phyloP scores from a whole-genome alignment of 768 basidiomycete species.

The Amanita inopinata region DNA sequence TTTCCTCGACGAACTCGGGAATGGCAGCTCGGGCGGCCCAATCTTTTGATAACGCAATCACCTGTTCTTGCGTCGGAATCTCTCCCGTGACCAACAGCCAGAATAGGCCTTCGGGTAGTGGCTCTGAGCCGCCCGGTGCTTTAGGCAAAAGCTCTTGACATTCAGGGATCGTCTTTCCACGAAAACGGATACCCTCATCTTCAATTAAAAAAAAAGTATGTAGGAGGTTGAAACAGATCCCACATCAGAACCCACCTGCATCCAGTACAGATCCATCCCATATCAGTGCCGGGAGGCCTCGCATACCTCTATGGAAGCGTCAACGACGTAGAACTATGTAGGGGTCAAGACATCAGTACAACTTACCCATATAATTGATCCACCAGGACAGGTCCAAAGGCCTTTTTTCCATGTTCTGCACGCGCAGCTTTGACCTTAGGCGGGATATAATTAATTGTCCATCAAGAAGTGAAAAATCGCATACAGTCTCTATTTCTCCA shows the following conservation, averaged over 20 bases:
- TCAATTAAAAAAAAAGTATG: conserved; percentile 10
- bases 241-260: conserved; percentile 43
- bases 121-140: conserved; percentile 80
- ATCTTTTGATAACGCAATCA: conserved; percentile 76
- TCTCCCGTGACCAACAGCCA: conserved; percentile 95
- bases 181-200: conserved; percentile 98
- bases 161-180: conserved; percentile 91
- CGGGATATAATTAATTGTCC: conserved; percentile 5
- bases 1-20: conserved; percentile 93
- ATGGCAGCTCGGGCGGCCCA: conserved; percentile 92
- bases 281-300: conserved; percentile 85
- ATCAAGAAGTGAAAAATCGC: conserved; percentile 12
- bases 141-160: conserved; percentile 81
- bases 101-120: conserved; percentile 89
- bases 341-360: not conserved
- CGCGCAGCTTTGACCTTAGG: conserved; percentile 73
- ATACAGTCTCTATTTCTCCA: conserved; percentile 64
- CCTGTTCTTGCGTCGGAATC: conserved; percentile 86
- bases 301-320: conserved; percentile 55
- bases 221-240: not conserved
- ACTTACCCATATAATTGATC: conserved; percentile 84
- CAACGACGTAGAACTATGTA: conserved; percentile 8
- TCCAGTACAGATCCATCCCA: conserved; percentile 99
- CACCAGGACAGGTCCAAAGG: conserved; percentile 85
- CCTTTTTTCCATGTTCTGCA: conserved; percentile 82